phyloP scores from a whole-genome alignment of 2,329 filamentous ascomycete genomes.

The Nakataea oryzae region DNA sequence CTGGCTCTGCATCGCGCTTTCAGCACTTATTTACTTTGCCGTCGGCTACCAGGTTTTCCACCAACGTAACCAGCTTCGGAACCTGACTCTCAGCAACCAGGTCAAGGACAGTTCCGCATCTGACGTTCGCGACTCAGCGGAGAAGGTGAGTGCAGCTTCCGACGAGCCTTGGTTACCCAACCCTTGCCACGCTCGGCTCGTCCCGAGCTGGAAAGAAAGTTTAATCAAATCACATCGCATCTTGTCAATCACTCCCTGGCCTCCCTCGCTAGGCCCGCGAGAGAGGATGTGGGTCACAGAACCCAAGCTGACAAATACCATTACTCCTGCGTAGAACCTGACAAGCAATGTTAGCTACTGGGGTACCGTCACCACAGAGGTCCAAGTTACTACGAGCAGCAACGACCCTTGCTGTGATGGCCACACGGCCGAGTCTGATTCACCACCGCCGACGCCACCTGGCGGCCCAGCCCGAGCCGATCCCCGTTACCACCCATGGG shows the following conservation, averaged over 20 bases:
- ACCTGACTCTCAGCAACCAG: slow-evolving; percentile 38
- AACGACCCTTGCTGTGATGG: slow-evolving; percentile 10
- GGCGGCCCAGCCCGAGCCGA: slow-evolving; percentile 2
- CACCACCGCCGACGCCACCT: slow-evolving; percentile 10
- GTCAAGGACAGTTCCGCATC: slow-evolving; percentile 18
- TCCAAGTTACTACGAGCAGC: slow-evolving; percentile 27
- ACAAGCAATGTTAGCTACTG: slow-evolving; percentile 26
- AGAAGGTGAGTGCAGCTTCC: slow-evolving; percentile 19
- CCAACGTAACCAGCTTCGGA: slow-evolving; percentile 42
- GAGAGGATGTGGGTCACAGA: not conserved
- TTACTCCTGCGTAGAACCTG: slow-evolving; percentile 9
- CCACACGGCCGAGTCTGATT: slow-evolving; percentile 6
- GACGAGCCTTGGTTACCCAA: not conserved
- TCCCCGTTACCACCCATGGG: slow-evolving; percentile 9
- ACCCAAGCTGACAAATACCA: not conserved
- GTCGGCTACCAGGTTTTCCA: slow-evolving; percentile 52
- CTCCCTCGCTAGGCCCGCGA: not conserved
- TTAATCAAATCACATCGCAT: no score
- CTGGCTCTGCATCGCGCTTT: slow-evolving; percentile 47
- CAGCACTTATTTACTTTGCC: slow-evolving; percentile 41
- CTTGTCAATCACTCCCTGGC: not conserved
- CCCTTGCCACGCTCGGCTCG: no score
- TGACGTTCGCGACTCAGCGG: slow-evolving; percentile 17
- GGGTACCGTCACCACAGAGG: slow-evolving; percentile 41
- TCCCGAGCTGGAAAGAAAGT: not conserved